Conservation (phyloP, 208 protist species). For the Angomonas ambiguus region DNA sequence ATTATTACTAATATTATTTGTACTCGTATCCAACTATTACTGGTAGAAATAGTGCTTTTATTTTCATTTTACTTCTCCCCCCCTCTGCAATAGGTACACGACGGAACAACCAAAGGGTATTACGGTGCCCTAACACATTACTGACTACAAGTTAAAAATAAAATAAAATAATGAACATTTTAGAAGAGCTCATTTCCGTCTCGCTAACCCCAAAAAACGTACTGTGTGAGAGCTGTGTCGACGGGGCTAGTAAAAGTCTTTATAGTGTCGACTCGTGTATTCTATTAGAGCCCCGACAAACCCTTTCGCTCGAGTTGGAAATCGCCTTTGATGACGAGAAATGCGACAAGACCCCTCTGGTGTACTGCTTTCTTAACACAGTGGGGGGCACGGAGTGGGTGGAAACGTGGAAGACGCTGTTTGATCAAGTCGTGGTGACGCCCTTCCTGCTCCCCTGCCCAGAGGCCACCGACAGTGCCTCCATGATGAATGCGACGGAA, state of each 20-base stretch:
- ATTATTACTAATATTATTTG: no score
- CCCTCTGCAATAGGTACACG: neutral
- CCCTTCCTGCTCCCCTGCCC: conserved; percentile 14
- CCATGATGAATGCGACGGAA: neutral
- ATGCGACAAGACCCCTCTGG: neutral
- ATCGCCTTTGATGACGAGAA: conserved; percentile 15
- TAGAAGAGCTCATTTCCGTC: conserved; percentile 9
- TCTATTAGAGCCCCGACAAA: conserved; percentile 7
- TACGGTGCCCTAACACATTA: no score
- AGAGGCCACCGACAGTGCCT: neutral
- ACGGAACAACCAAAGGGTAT: no score
- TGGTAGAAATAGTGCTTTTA: neutral
- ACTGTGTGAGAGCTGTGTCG: neutral
- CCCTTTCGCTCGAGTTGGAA: conserved; percentile 5
- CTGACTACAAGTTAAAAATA: no score
- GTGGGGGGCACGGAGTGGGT: conserved; percentile 11
- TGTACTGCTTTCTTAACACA: conserved; percentile 7
- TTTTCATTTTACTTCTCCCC: neutral
- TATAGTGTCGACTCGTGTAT: conserved; percentile 3
- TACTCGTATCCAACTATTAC: neutral
- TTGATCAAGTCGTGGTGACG: conserved; percentile 6
- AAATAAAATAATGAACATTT: conserved; percentile 17
- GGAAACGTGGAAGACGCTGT: conserved; percentile 9
- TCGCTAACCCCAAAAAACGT: neutral
- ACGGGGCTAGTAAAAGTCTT: neutral